phyloP scores from a whole-genome alignment of 2,329 filamentous ascomycete species.

The Aspergillus puulaauensis region DNA sequence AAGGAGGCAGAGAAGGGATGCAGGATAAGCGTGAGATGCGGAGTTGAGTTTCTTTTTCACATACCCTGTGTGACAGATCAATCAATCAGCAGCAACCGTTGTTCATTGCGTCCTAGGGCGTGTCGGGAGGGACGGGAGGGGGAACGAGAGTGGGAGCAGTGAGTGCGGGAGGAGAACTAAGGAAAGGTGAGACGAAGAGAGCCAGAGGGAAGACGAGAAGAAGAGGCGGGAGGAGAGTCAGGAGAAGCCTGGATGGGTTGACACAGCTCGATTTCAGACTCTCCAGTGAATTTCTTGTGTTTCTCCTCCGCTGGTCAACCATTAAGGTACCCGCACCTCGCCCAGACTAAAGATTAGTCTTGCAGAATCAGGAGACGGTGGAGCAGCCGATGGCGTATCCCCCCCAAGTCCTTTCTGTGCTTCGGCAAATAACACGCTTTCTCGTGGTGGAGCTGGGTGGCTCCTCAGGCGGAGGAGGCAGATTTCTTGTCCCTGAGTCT shows the following conservation, averaged over 20 bases:
- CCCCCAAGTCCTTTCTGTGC: not conserved
- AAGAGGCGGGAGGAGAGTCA: not conserved
- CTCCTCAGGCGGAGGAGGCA: not conserved
- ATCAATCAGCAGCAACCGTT: slow-evolving; percentile 12
- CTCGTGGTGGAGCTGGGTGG: slow-evolving; percentile 1
- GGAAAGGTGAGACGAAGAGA: not conserved
- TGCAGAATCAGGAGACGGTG: slow-evolving; percentile 16
- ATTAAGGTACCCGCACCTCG: slow-evolving; percentile 8
- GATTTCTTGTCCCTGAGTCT: not conserved
- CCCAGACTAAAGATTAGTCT: slow-evolving; percentile 8
- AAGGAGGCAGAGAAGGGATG: slow-evolving; percentile 2
- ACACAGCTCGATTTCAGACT: not conserved
- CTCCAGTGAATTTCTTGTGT: not conserved
- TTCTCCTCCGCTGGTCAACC: slow-evolving; percentile 1
- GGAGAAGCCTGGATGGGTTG: not conserved
- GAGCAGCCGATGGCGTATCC: slow-evolving; percentile 8
- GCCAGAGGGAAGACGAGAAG: not conserved
- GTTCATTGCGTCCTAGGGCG: slow-evolving; percentile 14
- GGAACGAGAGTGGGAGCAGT: not conserved
- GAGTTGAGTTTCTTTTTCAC: slow-evolving; percentile 6
- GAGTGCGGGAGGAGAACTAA: not conserved
- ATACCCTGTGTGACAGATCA: slow-evolving; percentile 20
- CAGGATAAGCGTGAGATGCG: slow-evolving; percentile 13
- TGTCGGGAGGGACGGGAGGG: slow-evolving; percentile 1
- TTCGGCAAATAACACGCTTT: slow-evolving; percentile 4